phyloP scores from a whole-genome alignment of 2,329 filamentous ascomycete genomes.

The Ascosphaera pollenicola region DNA sequence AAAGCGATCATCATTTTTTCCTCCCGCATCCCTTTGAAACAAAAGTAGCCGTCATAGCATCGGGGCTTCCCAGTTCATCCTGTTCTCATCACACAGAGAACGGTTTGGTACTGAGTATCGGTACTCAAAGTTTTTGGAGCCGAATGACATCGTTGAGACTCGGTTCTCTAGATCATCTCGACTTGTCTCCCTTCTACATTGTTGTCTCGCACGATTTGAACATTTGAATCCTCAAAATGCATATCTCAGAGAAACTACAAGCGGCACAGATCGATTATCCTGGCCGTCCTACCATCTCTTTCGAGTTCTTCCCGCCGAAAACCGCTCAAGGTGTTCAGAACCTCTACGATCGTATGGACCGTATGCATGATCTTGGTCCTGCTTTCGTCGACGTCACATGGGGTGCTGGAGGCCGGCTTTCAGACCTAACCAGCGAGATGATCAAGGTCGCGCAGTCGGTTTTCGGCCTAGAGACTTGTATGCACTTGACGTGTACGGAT shows the following conservation, averaged over 20 bases:
- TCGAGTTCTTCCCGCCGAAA: conserved; percentile 98
- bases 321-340: conserved; percentile 82
- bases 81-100: no score
- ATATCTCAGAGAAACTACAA: conserved; percentile 72
- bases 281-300: conserved; percentile 78
- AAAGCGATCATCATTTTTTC: no score
- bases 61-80: no score
- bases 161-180: no score
- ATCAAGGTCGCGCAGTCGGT: conserved; percentile 86
- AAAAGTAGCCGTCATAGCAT: no score
- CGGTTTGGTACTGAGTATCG: no score
- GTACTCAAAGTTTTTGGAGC: no score
- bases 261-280: conserved; percentile 49
- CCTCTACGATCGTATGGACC: conserved; percentile 97
- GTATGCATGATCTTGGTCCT: conserved; percentile 86
- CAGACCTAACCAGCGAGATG: conserved; percentile 92
- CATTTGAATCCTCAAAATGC: conserved; percentile 41
- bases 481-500: conserved; percentile 97
- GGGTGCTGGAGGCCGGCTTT: conserved; percentile 83
- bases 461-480: conserved; percentile 92
- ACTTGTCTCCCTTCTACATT: conserved; percentile 1
- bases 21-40: no score
- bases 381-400: conserved; percentile 97
- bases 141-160: no score
- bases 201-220: no score